phyloP scores from a whole-genome alignment of 805 yeast species.

The Teunomyces barrocoloradensis region DNA sequence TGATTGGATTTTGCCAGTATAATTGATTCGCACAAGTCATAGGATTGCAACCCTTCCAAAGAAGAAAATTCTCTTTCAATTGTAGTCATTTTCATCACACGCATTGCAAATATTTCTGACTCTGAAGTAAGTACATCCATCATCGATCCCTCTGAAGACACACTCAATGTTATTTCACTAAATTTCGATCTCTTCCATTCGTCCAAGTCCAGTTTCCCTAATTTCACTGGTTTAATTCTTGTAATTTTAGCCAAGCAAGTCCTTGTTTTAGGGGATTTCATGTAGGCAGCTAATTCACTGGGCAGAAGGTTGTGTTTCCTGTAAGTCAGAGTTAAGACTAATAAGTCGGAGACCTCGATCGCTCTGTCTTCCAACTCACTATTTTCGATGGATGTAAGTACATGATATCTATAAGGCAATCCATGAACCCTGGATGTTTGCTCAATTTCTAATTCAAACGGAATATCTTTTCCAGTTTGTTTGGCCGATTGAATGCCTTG shows the following conservation, averaged over 20 bases:
- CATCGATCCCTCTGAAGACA: slow-evolving; percentile 51
- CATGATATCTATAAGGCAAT: slow-evolving; percentile 60
- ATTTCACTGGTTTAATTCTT: slow-evolving; percentile 62
- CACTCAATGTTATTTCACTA: slow-evolving; percentile 72
- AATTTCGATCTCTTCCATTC: slow-evolving; percentile 13
- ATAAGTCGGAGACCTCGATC: slow-evolving; percentile 71
- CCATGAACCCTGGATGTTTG: slow-evolving; percentile 80
- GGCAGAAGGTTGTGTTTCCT: slow-evolving; percentile 14
- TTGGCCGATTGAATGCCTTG: slow-evolving; percentile 78
- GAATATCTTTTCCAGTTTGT: slow-evolving; percentile 54
- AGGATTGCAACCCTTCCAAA: slow-evolving; percentile 74
- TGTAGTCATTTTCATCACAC: slow-evolving; percentile 83
- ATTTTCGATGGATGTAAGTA: slow-evolving; percentile 68
- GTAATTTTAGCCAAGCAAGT: slow-evolving; percentile 80
- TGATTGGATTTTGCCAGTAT: slow-evolving; percentile 60
- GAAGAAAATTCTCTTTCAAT: slow-evolving; percentile 91
- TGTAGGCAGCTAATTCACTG: slow-evolving; percentile 19
- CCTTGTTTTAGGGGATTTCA: slow-evolving; percentile 28
- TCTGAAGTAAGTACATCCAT: slow-evolving; percentile 60
- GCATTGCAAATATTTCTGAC: slow-evolving; percentile 63
- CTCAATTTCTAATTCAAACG: slow-evolving; percentile 70
- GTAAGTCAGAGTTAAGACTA: slow-evolving; percentile 50
- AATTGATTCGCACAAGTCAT: slow-evolving; percentile 69
- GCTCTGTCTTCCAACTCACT: slow-evolving; percentile 48
- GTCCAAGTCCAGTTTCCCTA: too few relatives aligned